Base-by-base conservation (phyloP, 257 asterid genomes). In the Vinca minor region DNA sequence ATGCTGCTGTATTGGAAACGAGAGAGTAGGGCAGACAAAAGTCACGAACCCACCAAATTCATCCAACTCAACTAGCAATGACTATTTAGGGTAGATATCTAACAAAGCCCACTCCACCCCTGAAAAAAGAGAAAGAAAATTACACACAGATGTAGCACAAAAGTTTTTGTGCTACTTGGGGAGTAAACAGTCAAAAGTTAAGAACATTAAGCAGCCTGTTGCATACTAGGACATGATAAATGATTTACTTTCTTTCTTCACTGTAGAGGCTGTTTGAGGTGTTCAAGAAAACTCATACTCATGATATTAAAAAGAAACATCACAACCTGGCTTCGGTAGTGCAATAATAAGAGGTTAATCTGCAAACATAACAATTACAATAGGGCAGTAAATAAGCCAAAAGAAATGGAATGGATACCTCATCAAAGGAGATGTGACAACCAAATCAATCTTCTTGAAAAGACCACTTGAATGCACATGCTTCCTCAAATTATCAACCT, bases 381-480 rank as follows among this genome's bases (percentile, higher is more conserved):
- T 13, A 47, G 3, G 1, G 5, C 50, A 21, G 23, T 9, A 8
- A 41, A 52, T 12, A 15, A 47, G 62, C 14, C 32, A 21, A 64
- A 48, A 34, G 31, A 35, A 20, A 59, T 65, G 48, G 59, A 66
- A 32, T 29, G 59, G 58, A 69, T 77, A 85, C 96, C 97, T 87
- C 72, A 82, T 64, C 84, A 91, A 73, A 71, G 97, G 97, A 75
- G 97, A 91, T 28, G 97, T 85, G 52, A 91, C 84, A 67, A 91
- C 97, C 74, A 91, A 67, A 23, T 87, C 96, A 26, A 91, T 69
- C 80, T 79, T 85, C 82, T 83, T 81, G 79, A 79, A 78, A 74
- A 91, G 91, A 71, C 89, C 95, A 71, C 83, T 81, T 62, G 77
- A 68, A 52, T 80, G 93, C 69, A 90, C 96, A 76, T 90, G 97